A percentile compares a stretch with the other conserved stretches of the same genome.
Evolutionary conservation across 495 filamentous ascomycete species (phyloP).

Genomic region (Aspergillus leporis): DNA sequence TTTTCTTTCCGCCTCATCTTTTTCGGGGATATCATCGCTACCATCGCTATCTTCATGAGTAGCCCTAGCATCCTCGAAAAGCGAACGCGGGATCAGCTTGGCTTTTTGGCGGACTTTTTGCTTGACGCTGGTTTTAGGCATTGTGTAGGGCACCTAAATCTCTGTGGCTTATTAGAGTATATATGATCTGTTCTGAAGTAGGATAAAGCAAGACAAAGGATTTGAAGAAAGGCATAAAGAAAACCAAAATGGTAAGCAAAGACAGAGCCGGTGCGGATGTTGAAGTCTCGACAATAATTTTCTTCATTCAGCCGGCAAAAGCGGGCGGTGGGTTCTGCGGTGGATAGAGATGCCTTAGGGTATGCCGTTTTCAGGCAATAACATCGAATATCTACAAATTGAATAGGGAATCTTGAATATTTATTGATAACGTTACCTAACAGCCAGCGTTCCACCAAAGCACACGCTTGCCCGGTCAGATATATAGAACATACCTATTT

Average conservation of each 20-base stretch:
- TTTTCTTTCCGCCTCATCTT: conserved; percentile 78
- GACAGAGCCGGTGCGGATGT: conserved; percentile 3
- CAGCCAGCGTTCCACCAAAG: too few relatives aligned
- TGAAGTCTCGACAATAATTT: conserved; percentile 27
- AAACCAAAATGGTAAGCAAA: background rate
- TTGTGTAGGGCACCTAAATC: conserved; percentile 15
- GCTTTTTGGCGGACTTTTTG: conserved; percentile 32
- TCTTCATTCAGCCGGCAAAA: conserved; percentile 26
- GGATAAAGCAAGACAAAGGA: background rate
- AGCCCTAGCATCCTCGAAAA: conserved; percentile 25
- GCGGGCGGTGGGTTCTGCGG: conserved; percentile 25
- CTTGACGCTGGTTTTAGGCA: conserved; percentile 36
- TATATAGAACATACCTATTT: too few relatives aligned
- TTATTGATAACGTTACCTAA: too few relatives aligned
- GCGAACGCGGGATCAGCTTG: conserved; percentile 24
- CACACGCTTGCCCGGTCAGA: too few relatives aligned
- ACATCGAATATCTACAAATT: too few relatives aligned
- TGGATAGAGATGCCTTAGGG: conserved; percentile 13
- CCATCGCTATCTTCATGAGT: conserved; percentile 24
- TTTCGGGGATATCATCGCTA: conserved; percentile 52
- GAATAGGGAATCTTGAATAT: too few relatives aligned
- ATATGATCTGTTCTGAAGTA: background rate
- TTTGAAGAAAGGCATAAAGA: background rate
- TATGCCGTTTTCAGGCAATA: conserved; percentile 7
- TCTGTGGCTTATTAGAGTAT: background rate